These are phyloP conservation scores for Pleurotus eryngii DNA, from an alignment of 768 basidiomycete genomes.

Conservation along the genomic window DNA sequence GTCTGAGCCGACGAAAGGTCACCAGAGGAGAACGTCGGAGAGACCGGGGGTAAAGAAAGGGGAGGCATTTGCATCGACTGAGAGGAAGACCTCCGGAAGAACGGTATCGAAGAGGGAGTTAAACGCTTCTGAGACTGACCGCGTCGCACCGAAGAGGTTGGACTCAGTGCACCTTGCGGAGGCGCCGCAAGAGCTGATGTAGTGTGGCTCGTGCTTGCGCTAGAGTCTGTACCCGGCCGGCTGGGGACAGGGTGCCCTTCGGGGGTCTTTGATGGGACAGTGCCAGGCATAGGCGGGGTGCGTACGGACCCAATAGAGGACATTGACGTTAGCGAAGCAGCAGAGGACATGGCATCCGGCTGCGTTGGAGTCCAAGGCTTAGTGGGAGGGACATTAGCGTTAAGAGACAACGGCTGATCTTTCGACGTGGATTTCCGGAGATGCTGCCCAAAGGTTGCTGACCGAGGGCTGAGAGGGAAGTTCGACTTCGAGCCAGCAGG, in stretches of 20 bases:
- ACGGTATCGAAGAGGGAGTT: slow-evolving; percentile 90
- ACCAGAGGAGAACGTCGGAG: slow-evolving; percentile 44
- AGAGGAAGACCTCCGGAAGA: slow-evolving; percentile 89
- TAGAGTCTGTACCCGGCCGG: slow-evolving; percentile 74
- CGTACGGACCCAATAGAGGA: slow-evolving; percentile 70
- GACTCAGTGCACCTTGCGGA: slow-evolving; percentile 64
- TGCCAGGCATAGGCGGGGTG: slow-evolving; percentile 55
- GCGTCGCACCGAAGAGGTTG: slow-evolving; percentile 64
- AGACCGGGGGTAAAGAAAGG: slow-evolving; percentile 44
- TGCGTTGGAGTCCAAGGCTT: slow-evolving; percentile 66
- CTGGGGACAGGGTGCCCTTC: slow-evolving; percentile 55
- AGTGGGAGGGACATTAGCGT: slow-evolving; percentile 23
- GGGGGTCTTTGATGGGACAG: slow-evolving; percentile 6
- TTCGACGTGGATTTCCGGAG: slow-evolving; percentile 68
- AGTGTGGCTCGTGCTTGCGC: slow-evolving; percentile 64
- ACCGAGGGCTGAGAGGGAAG: slow-evolving; percentile 64
- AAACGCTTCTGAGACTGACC: slow-evolving; percentile 69
- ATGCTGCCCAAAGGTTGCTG: slow-evolving; percentile 64
- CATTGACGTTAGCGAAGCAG: slow-evolving; percentile 70
- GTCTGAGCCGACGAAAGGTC: slow-evolving; percentile 36
- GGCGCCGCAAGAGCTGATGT: slow-evolving; percentile 52
- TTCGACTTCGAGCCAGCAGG: slow-evolving; percentile 44
- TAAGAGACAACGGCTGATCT: slow-evolving; percentile 47
- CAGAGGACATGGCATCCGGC: slow-evolving; percentile 74
- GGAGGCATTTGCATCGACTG: slow-evolving; percentile 76